Evolutionary conservation across 129 eudicot genomes (phyloP), one percentile per base, ranked within the genome.

Genomic region (Tanacetum coccineum): DNA sequence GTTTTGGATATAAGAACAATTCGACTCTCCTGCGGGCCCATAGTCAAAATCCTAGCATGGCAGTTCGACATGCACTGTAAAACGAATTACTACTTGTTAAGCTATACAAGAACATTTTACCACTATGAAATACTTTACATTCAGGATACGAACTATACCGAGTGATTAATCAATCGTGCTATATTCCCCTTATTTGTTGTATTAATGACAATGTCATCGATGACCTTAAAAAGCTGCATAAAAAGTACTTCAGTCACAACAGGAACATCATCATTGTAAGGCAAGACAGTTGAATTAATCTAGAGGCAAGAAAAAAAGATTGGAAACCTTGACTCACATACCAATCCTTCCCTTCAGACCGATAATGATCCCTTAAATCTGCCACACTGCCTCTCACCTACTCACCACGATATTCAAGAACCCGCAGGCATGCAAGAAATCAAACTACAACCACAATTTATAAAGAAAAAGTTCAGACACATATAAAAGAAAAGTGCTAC

Each of bases 11-110:
- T 83, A 44, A 91, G 90, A 67, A 91, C 95, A 61, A 91, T 87
- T 28, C 88, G 78, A 66, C 95, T 91, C 72, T 85, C 88, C 6
- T 87, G 84, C 32, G 80, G 68, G 26, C 83, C 90, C 80, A 81
- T 59, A 64, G 90, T 87, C 82, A 91, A 71, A 69, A 91, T 91
- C 80, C 97, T 85, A 6, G 97, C 97, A 28, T 91, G 81, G 74
- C 97, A 91, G 71, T 85, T 91, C 32, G 96, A 96, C 90, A 83
- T 81, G 80, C 97, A 91, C 97, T 91, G 90, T 71, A 76, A 17
- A 64, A 22, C 46, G 42, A 26, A 6, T 5, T 28, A 2, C 66
- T 20, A 7, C 22, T 57, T 9, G 9, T 55, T 17, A 66, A 42
- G 17, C 13, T 13, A 64, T 56, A 56, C 15, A 56, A 5, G 39